Conservation (phyloP, 2,329 filamentous ascomycete species). For the Coniochaeta ligniaria region DNA sequence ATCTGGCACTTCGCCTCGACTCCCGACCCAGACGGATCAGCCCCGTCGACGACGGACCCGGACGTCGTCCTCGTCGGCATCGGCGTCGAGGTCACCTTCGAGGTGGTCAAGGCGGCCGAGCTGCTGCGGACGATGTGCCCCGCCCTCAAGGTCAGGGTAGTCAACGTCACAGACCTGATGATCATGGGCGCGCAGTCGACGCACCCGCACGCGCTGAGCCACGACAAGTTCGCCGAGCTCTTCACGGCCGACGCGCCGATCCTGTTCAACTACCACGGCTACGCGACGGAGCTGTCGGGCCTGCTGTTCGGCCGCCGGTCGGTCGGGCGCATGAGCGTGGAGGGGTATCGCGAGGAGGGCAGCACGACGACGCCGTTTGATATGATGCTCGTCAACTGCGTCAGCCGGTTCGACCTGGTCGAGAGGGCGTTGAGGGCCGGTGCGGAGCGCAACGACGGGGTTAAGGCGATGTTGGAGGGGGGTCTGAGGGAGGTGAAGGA, state of each 20-base stretch:
- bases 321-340: constrained; percentile 45
- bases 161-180: constrained; percentile 63
- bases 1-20: constrained; percentile 57
- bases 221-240: constrained; percentile 43
- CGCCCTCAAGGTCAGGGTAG: constrained; percentile 47
- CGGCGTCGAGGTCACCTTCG: constrained; percentile 59
- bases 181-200: constrained; percentile 45
- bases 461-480: constrained; percentile 36
- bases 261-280: constrained; percentile 64
- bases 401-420: constrained; percentile 54
- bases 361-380: constrained; percentile 62
- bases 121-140: constrained; percentile 43
- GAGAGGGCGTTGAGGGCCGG: constrained; percentile 43
- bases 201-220: constrained; percentile 52
- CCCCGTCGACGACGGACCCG: constrained; percentile 30
- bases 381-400: constrained; percentile 59
- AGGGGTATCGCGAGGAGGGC: constrained; percentile 58
- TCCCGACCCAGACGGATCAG: constrained; percentile 19
- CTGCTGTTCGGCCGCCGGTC: constrained; percentile 51
- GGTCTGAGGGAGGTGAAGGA: constrained; percentile 38
- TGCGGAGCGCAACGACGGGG: constrained; percentile 36
- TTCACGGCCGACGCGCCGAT: constrained; percentile 50
- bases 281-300: constrained; percentile 51
- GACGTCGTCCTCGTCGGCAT: constrained; percentile 60
- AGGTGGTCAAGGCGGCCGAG: constrained; percentile 54